phyloP scores from a whole-genome alignment of 1,284 basidiomycete genomes.

The Phylloporus sp. region DNA sequence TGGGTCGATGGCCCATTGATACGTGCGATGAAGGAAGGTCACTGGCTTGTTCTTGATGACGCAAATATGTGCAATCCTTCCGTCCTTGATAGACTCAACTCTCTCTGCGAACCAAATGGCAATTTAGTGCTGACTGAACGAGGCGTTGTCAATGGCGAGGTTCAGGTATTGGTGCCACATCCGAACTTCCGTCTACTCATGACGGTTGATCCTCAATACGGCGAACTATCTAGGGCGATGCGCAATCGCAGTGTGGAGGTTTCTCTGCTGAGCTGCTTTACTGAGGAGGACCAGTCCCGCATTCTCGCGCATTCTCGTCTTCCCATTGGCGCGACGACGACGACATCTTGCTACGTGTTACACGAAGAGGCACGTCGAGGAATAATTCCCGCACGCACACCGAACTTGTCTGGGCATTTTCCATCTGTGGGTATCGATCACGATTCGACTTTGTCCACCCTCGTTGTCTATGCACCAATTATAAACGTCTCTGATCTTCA shows the following conservation, averaged over 20 bases:
- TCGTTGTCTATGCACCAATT: conserved; percentile 50
- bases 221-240: conserved; percentile 98
- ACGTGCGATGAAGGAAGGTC: conserved; percentile 84
- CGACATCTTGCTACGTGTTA: conserved; percentile 20
- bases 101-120: conserved; percentile 91
- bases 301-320: conserved; percentile 60
- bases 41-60: conserved; percentile 92
- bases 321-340: conserved; percentile 40
- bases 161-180: conserved; percentile 85
- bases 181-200: conserved; percentile 93
- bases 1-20: conserved; percentile 98
- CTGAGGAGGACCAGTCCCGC: conserved; percentile 55
- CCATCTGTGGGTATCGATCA: conserved; percentile 52
- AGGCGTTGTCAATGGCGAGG: conserved; percentile 81
- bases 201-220: conserved; percentile 90
- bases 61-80: conserved; percentile 96
- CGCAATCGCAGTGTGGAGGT: conserved; percentile 96
- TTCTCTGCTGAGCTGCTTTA: conserved; percentile 50
- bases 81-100: conserved; percentile 96
- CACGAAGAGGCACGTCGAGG: conserved; percentile 42
- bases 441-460: conserved; percentile 53
- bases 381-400: conserved; percentile 16
- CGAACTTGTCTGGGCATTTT: conserved; percentile 6
- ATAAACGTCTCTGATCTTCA: conserved; percentile 25
- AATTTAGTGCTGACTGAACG: conserved; percentile 88